These are phyloP conservation scores for Coniochaeta prunicola DNA, from an alignment of 2,329 filamentous ascomycete genomes.

Conservation along the genomic window DNA sequence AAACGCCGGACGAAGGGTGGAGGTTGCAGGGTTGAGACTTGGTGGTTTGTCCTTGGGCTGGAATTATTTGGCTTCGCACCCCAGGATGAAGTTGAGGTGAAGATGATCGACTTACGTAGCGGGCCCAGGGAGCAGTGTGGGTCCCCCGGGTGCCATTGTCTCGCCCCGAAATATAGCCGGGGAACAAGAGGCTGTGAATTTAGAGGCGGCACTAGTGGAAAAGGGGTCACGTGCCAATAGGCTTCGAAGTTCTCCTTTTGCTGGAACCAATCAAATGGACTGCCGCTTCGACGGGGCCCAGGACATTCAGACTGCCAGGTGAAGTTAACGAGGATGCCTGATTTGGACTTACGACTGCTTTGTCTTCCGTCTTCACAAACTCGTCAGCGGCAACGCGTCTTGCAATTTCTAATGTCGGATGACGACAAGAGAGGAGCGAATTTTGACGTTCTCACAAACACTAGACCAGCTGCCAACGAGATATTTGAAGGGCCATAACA, in stretches of 20 bases:
- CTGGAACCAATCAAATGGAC: background rate
- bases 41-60: background rate
- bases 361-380: background rate
- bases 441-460: no score
- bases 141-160: background rate
- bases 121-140: background rate
- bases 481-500: no score
- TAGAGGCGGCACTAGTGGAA: background rate
- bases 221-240: no score
- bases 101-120: slow-evolving; percentile 1
- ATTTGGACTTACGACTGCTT: background rate
- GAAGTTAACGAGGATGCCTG: background rate
- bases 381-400: background rate
- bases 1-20: background rate
- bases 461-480: no score
- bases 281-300: no score
- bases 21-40: background rate
- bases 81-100: background rate
- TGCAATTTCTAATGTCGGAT: no score
- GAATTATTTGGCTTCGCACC: background rate
- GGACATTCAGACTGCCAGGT: no score
- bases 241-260: no score
- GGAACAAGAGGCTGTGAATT: background rate
- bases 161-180: background rate
- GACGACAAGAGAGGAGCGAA: no score